Conservation (phyloP, 2,329 filamentous ascomycete species). For the Stachybotrys chlorohalonatus region DNA sequence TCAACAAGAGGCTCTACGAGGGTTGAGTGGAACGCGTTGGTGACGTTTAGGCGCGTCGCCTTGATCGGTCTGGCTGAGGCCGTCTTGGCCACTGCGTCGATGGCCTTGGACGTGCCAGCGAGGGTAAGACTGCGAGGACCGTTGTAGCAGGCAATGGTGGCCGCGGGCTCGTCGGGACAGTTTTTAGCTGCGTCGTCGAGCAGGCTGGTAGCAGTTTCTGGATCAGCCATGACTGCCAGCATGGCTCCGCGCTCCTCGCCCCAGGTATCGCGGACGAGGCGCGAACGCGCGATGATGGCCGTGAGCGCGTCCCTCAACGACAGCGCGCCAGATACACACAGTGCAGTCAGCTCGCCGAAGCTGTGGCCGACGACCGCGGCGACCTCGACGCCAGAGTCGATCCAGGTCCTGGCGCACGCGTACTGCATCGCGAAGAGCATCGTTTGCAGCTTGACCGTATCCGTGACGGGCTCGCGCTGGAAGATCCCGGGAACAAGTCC, state of each 20-base stretch:
- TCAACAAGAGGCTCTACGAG: slow-evolving; percentile 26
- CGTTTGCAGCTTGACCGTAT: slow-evolving; percentile 24
- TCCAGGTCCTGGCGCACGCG: slow-evolving; percentile 23
- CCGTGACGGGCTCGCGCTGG: slow-evolving; percentile 7
- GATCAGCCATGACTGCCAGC: slow-evolving; percentile 26
- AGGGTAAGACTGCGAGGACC: slow-evolving; percentile 31
- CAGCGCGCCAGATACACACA: slow-evolving; percentile 24
- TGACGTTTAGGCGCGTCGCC: slow-evolving; percentile 30
- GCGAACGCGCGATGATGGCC: slow-evolving; percentile 17
- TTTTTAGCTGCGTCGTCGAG: neutral
- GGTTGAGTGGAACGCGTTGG: slow-evolving; percentile 37
- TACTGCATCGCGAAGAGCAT: slow-evolving; percentile 30
- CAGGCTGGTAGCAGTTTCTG: neutral
- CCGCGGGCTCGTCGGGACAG: neutral
- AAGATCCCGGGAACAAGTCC: slow-evolving; percentile 25
- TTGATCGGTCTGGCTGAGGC: slow-evolving; percentile 7
- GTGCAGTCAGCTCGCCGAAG: slow-evolving; percentile 31
- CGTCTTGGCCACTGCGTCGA: slow-evolving; percentile 16
- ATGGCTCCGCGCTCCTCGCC: slow-evolving; percentile 26
- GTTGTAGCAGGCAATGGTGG: slow-evolving; percentile 37
- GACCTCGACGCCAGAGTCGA: slow-evolving; percentile 19
- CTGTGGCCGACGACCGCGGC: slow-evolving; percentile 25
- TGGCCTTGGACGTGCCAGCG: slow-evolving; percentile 22
- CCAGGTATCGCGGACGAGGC: slow-evolving; percentile 21
- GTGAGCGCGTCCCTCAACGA: slow-evolving; percentile 19